A percentile compares a stretch with the other conserved stretches of the same genome.
Evolutionary conservation across 2,329 filamentous ascomycete species (phyloP).

Genomic region (Aspergillus fijiensis): DNA sequence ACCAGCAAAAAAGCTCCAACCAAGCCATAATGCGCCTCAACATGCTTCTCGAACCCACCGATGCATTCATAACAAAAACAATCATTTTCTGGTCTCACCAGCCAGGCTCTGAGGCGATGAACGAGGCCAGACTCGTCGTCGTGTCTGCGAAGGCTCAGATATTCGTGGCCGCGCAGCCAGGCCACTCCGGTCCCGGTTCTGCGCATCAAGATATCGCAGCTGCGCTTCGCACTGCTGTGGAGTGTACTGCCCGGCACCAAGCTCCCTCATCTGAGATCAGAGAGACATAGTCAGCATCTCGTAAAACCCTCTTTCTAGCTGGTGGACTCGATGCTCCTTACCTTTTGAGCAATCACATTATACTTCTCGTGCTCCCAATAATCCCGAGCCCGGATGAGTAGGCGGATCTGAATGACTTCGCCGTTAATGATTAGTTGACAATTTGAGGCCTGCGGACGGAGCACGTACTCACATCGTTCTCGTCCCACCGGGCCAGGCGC

Average conservation of each 20-base stretch:
- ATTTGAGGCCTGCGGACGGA: conserved; percentile 6
- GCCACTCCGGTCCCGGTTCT: conserved; percentile 19
- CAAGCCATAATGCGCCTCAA: conserved; percentile 2
- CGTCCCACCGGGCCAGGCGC: conserved; percentile 39
- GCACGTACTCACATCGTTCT: conserved; percentile 48
- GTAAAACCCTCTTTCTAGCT: background rate
- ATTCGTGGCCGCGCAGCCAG: conserved; percentile 20
- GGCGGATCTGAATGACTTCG: conserved; percentile 29
- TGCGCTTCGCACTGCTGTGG: conserved; percentile 39
- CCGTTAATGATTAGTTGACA: conserved; percentile 14
- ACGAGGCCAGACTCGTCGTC: conserved; percentile 15
- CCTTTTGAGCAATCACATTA: conserved; percentile 41
- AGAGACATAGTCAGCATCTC: conserved; percentile 1
- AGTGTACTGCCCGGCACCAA: conserved; percentile 36
- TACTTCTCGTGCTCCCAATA: conserved; percentile 42
- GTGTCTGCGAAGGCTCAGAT: conserved; percentile 25
- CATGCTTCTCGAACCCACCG: background rate
- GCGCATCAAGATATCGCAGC: conserved; percentile 28
- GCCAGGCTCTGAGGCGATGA: conserved; percentile 2
- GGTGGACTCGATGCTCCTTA: conserved; percentile 14
- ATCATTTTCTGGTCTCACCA: conserved; percentile 2
- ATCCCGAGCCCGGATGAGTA: conserved; percentile 38
- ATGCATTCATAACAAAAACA: background rate
- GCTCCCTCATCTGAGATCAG: conserved; percentile 31
- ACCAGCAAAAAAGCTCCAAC: background rate